Base-by-base conservation (phyloP, 495 filamentous ascomycete species). In the Penicillium bovifimosum region DNA sequence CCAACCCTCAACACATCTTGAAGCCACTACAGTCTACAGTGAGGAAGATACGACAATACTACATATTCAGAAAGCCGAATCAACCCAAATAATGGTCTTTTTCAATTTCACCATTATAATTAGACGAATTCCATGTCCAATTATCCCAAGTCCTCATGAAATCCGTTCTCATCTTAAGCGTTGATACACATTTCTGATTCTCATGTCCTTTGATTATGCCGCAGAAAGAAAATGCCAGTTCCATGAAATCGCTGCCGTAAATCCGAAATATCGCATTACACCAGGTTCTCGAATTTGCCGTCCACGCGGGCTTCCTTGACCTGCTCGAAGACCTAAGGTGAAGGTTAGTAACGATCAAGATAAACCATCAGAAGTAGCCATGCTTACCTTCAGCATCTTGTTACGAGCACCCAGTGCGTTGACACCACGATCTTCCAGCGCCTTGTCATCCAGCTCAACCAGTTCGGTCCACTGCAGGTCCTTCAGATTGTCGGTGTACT, bases 401-500 rank as follows among this genome's bases (percentile, higher is more conserved):
- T 91, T 88, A 52, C 93, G 79, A 16, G 93, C 93, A 58, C 93
- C 93, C 53, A 96, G 78, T 38, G 93, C 93, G 68, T 96, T 96
- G 29, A 98, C 93, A 41, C 93, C 93, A 47, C 89, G 84, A 9
- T 91, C 87, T 70, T 97, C 92, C 59, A 98, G 76, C 48, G 88
- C 91, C 70, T 90, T 91, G 64, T 98, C 95, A 66, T 95, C 88
- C 52, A 98, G 76, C 68, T 91, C 86, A 56, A 98, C 73, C 60
- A 98, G 63, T 13, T 98, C 92, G n/a, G 81, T 86, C 93, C 93
- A 98, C 58, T 92, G 89, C 69, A 97, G 79, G 66, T 96, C 91
- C 72, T 97, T 98, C 60, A 98, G 73, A 64, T 97, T 91, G 56
- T 98, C 93, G 32, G 93, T 98, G 71, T 98, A 98, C 75, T 98